Conservation (phyloP, 176 grass and related monocot species). For the Areca catechu region DNA sequence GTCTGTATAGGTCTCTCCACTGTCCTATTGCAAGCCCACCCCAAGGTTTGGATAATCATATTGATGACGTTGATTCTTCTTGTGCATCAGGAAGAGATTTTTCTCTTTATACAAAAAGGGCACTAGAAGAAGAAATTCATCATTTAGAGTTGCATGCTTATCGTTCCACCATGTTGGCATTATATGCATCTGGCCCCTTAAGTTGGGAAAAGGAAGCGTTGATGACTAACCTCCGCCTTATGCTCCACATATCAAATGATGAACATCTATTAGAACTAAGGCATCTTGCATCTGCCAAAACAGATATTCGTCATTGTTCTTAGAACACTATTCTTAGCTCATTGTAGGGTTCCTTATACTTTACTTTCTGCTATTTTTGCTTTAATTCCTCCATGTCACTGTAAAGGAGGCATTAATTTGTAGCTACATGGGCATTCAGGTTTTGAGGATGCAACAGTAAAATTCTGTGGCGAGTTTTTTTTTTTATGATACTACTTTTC, state of each 20-base stretch:
- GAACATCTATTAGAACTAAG: conserved; percentile 53
- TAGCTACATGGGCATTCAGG: not conserved
- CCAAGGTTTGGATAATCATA: not conserved
- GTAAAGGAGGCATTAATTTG: not conserved
- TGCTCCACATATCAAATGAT: conserved; percentile 53
- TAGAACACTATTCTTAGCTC: not conserved
- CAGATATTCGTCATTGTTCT: not conserved
- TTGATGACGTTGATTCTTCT: conserved; percentile 18
- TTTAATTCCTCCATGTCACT: not conserved
- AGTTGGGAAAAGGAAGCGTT: conserved; percentile 59
- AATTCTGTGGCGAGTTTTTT: not conserved
- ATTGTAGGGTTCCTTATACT: not conserved
- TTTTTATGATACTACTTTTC: no score
- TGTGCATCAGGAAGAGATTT: conserved; percentile 16
- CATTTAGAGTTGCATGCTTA: conserved; percentile 53
- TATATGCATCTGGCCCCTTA: conserved; percentile 43
- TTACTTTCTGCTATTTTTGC: no score
- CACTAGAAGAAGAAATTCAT: conserved; percentile 21
- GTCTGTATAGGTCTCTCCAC: conserved; percentile 16
- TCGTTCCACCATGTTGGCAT: conserved; percentile 31
- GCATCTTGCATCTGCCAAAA: conserved; percentile 22
- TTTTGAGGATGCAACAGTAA: not conserved
- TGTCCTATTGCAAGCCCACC: conserved; percentile 12
- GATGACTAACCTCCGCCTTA: conserved; percentile 46
- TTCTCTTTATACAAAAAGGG: conserved; percentile 12